Conservation (phyloP, 352 stramenopile genomes). For the Thalassiosira livingstoniorum region DNA sequence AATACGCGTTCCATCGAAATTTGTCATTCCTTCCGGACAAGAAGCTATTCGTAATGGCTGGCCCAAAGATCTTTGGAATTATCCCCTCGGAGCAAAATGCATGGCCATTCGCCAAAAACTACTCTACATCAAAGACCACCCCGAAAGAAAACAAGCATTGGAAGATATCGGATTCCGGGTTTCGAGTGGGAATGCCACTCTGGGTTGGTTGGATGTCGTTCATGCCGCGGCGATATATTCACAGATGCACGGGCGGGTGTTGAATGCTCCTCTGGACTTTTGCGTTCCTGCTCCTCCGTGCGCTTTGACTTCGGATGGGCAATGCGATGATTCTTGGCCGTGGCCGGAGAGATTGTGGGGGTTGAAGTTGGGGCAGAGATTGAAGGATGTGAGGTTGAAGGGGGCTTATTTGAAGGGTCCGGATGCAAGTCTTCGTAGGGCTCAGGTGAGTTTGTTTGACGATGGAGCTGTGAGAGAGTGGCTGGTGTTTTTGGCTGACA, state of each 20-base stretch:
- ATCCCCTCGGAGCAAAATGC: conserved; percentile 76
- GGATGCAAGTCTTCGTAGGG: conserved; percentile 52
- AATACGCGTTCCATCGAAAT: conserved; percentile 71
- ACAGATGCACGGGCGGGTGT: conserved; percentile 70
- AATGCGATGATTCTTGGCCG: conserved; percentile 45
- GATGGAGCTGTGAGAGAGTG: no score
- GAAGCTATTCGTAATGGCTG: conserved; percentile 66
- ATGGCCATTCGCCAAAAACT: conserved; percentile 79
- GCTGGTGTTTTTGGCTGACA: no score
- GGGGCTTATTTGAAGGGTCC: conserved; percentile 76
- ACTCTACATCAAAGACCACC: conserved; percentile 79
- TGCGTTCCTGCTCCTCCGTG: conserved; percentile 61
- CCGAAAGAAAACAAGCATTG: conserved; percentile 61
- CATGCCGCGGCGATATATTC: conserved; percentile 84
- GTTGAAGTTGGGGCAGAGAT: conserved; percentile 77
- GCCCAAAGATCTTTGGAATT: conserved; percentile 71
- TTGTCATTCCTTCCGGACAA: conserved; percentile 67
- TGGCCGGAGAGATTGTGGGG: conserved; percentile 77
- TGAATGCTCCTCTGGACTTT: conserved; percentile 81
- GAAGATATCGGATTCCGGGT: conserved; percentile 79
- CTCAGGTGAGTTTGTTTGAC: no score
- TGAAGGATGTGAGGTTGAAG: conserved; percentile 82
- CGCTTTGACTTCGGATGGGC: not conserved
- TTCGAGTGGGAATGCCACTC: conserved; percentile 71
- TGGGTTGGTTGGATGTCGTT: conserved; percentile 80